phyloP scores from a whole-genome alignment of 441 rosid species.

The Macaranga tanarius region DNA sequence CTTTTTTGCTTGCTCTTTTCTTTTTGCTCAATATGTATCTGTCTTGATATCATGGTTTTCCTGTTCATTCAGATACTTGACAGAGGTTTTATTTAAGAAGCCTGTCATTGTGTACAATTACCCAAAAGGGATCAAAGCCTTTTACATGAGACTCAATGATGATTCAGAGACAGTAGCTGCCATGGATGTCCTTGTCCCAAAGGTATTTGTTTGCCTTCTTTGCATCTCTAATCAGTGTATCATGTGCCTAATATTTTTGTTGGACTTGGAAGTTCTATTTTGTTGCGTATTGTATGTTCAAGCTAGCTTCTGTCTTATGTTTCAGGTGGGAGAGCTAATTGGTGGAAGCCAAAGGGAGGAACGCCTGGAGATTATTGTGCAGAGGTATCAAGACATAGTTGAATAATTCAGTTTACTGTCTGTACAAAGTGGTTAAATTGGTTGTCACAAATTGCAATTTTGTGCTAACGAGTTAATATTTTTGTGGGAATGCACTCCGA shows the following conservation, averaged over 20 bases:
- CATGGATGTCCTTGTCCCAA: constrained; percentile 96
- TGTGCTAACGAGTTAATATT: neutral
- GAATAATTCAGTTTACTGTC: neutral
- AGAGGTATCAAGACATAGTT: constrained; percentile 40
- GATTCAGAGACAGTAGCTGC: constrained; percentile 92
- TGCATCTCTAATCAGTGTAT: neutral
- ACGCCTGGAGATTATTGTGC: constrained; percentile 47
- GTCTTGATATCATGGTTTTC: constrained; percentile 19
- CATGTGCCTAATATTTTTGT: neutral
- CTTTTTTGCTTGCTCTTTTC: neutral
- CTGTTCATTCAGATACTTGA: constrained; percentile 58
- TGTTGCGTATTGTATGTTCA: neutral
- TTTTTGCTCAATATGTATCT: constrained; percentile 6
- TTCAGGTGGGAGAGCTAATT: constrained; percentile 72
- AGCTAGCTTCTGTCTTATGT: neutral
- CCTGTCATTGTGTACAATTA: constrained; percentile 93
- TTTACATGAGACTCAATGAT: constrained; percentile 94
- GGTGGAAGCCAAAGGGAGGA: constrained; percentile 93
- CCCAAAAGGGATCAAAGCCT: constrained; percentile 93
- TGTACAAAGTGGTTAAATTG: too few species aligned
- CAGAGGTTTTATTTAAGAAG: constrained; percentile 80
- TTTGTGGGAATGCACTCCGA: constrained; percentile 23
- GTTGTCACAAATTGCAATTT: neutral
- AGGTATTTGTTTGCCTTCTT: constrained; percentile 41
- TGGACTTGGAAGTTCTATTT: neutral